Conservation (phyloP, 2,329 filamentous ascomycete species). For the Fusarium lyarnte region DNA sequence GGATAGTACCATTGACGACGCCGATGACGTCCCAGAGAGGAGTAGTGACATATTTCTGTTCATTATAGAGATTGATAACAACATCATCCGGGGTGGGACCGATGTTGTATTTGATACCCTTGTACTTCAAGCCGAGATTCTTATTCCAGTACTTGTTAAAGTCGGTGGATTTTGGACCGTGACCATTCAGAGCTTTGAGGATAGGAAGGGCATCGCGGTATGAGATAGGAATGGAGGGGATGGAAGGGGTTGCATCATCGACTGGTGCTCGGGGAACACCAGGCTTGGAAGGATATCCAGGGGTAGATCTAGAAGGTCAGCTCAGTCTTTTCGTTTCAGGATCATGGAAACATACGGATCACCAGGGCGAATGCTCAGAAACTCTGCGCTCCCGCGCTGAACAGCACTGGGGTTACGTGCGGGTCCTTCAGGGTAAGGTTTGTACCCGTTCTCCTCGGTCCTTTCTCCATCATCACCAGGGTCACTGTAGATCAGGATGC, state of each 20-base stretch:
- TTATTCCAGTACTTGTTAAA: slow-evolving; percentile 77
- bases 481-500: slow-evolving; percentile 85
- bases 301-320: slow-evolving; percentile 70
- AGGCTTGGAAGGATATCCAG: slow-evolving; percentile 92
- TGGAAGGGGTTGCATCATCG: slow-evolving; percentile 77
- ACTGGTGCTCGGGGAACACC: slow-evolving; percentile 80
- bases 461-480: slow-evolving; percentile 87
- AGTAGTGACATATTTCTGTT: slow-evolving; percentile 84
- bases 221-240: slow-evolving; percentile 91
- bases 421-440: slow-evolving; percentile 84
- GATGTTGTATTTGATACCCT: slow-evolving; percentile 85
- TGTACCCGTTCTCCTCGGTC: slow-evolving; percentile 82
- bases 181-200: slow-evolving; percentile 88
- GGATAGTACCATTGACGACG: slow-evolving; percentile 85
- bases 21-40: slow-evolving; percentile 93
- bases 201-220: slow-evolving; percentile 88
- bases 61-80: slow-evolving; percentile 77
- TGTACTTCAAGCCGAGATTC: slow-evolving; percentile 77
- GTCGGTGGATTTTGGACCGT: slow-evolving; percentile 80
- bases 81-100: slow-evolving; percentile 80
- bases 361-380: slow-evolving; percentile 74
- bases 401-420: slow-evolving; percentile 89
- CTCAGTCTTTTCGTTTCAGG: background rate
- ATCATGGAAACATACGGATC: slow-evolving; percentile 66
- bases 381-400: slow-evolving; percentile 87